Evolutionary conservation across 345 rosid species (phyloP).

Genomic region (Citrus medica): DNA sequence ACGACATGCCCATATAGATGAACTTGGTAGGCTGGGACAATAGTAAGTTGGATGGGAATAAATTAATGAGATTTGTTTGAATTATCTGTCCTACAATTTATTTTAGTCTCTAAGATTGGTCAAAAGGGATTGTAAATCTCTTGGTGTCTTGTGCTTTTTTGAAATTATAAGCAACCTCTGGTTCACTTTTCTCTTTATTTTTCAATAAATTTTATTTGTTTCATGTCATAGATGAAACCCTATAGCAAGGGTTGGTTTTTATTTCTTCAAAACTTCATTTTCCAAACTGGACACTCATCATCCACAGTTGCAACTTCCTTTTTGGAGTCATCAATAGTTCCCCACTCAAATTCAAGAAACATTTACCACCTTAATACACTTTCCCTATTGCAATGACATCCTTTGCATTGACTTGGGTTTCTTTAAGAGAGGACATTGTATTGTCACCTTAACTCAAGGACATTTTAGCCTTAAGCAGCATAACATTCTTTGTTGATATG

Average conservation of each 20-base stretch:
- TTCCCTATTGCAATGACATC: background rate
- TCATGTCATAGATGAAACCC: too few species aligned
- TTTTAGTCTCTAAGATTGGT: background rate
- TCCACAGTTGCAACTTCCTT: background rate
- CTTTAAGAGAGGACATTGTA: slow-evolving; percentile 10
- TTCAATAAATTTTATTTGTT: too few species aligned
- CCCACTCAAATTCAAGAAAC: background rate
- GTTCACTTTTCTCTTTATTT: too few species aligned
- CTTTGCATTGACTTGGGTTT: slow-evolving; percentile 5
- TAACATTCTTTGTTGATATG: slow-evolving; percentile 16
- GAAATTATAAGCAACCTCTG: too few species aligned
- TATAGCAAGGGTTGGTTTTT: background rate
- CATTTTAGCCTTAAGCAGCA: background rate
- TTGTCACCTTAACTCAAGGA: background rate
- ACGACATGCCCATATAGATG: background rate
- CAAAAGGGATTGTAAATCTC: background rate
- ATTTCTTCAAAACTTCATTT: background rate
- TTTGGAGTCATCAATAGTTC: background rate
- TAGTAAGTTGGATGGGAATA: too few species aligned
- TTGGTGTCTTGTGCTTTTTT: too few species aligned
- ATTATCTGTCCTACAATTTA: background rate
- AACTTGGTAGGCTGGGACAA: background rate
- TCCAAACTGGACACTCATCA: background rate
- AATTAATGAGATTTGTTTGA: background rate
- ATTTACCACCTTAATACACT: background rate